Evolutionary conservation across 2,329 filamentous ascomycete genomes (phyloP).

Genomic region (Colletotrichum endophyticum): DNA sequence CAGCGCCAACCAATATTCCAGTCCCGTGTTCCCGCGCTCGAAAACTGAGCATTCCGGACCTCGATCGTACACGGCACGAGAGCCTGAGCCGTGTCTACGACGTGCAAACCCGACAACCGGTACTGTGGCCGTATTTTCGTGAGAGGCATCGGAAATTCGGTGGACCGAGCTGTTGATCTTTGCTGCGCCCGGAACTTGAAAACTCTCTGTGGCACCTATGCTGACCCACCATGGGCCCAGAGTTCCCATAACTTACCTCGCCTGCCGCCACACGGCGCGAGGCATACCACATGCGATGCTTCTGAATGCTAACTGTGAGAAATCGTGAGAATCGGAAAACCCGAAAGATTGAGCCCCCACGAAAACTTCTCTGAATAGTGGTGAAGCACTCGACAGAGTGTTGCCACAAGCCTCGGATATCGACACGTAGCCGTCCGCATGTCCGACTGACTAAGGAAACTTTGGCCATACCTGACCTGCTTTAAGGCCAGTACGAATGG

Average conservation of each 20-base stretch:
- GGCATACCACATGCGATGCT: neutral
- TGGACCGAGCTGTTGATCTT: neutral
- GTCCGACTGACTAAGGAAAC: neutral
- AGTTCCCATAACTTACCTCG: neutral
- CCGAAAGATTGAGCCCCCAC: neutral
- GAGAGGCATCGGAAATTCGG: neutral
- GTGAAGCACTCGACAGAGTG: neutral
- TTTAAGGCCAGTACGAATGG: neutral
- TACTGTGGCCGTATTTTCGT: constrained; percentile 11
- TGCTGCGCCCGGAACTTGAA: neutral
- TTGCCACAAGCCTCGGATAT: neutral
- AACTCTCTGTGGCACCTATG: neutral
- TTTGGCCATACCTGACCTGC: neutral
- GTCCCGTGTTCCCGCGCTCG: neutral
- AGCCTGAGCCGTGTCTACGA: neutral
- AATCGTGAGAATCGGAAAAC: neutral
- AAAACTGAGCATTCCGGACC: neutral
- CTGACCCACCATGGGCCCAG: neutral
- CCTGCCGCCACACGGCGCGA: neutral
- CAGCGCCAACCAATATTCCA: neutral
- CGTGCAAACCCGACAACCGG: neutral
- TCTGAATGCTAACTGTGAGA: neutral
- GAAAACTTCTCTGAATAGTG: neutral
- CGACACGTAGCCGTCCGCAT: neutral
- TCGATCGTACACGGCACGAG: neutral